phyloP scores from a whole-genome alignment of 805 yeast species.

The Blastobotrys attinorum region DNA sequence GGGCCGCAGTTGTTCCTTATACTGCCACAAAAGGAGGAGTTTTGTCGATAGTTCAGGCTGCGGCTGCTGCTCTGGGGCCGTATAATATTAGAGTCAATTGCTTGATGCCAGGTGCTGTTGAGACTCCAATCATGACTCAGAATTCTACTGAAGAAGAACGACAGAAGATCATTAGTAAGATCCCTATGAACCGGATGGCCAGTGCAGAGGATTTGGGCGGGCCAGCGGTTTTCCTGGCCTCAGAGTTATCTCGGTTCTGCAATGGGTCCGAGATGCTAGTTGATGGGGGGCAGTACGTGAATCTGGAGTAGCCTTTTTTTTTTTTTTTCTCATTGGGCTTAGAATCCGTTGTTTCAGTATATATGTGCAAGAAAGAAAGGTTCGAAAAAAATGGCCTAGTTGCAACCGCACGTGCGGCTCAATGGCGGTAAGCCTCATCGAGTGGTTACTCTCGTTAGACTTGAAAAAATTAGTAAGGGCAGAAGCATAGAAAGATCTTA shows the following conservation, averaged over 20 bases:
- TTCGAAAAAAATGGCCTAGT: too few relatives aligned
- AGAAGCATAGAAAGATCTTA: too few relatives aligned
- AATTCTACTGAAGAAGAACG: conserved; percentile 3
- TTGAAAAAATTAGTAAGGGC: too few relatives aligned
- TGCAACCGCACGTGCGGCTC: too few relatives aligned
- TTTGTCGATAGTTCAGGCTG: conserved; percentile 13
- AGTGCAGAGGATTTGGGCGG: conserved; percentile 20
- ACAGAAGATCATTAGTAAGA: not conserved
- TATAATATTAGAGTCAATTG: conserved; percentile 13
- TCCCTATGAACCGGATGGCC: conserved; percentile 19
- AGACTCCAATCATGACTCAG: conserved; percentile 9
- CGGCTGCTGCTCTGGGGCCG: conserved; percentile 13
- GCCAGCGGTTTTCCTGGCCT: conserved; percentile 20
- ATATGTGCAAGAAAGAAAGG: too few relatives aligned
- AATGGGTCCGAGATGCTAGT: conserved; percentile 13
- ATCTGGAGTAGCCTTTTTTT: conserved; percentile 9
- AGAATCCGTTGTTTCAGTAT: too few relatives aligned
- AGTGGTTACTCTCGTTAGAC: too few relatives aligned
- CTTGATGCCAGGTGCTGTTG: conserved; percentile 12
- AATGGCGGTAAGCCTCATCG: too few relatives aligned
- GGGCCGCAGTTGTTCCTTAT: conserved; percentile 8
- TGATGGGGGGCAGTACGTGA: conserved; percentile 13
- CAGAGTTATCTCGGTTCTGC: conserved; percentile 10
- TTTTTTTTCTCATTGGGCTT: too few relatives aligned
- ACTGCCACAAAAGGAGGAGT: conserved; percentile 15